Evolutionary conservation across 805 yeast species (phyloP), one percentile per base, ranked within the genome.

Genomic region (Ogataea kodamae): DNA sequence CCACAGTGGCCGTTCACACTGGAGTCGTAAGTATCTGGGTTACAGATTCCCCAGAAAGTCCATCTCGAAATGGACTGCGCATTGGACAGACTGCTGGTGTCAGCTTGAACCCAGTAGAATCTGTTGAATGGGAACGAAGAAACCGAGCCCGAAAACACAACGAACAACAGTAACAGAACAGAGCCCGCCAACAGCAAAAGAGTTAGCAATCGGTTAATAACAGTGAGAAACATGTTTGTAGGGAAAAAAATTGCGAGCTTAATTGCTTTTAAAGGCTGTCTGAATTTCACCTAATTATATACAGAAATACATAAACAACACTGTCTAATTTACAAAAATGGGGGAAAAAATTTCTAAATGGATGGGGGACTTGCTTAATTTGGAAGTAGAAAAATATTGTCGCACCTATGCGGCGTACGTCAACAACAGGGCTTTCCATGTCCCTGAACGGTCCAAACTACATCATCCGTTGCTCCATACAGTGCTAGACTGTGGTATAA

Each of bases 41-140:
- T 65, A 57, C 86, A 78, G 28, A 81, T 70, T 47, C 90, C 89
- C 90, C 90, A 83, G 65, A 76, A 81, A 2, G 89, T 81, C 89
- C 89, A 83, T 50, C 84, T 76, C n/a, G 86, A 64, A 30, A 65
- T 49, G 22, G 55, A 57, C 27, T 61, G 50, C 18, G 54, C 54
- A 14, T 65, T 81, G 26, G 65, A 56, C 3, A 81, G 75, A 28
- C 54, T 55, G 2, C 76, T 60, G 30, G 90, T 82, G 52, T 81
- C 80, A 30, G 79, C 89, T 55, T 73, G 65, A 22, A 83, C 52
- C 86, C 87, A 79, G 61, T 78, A 83, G 50, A 82, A 81, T 19
- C 60, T 62, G 58, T 79, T 65, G 47, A 82, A 67, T 17, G 89
- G 87, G 65, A 59, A 72, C 42, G 64, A 57, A 43, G 68, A 55